Evolutionary conservation across 2,329 filamentous ascomycete genomes (phyloP).

Genomic region (Boeremia lycopersici): DNA sequence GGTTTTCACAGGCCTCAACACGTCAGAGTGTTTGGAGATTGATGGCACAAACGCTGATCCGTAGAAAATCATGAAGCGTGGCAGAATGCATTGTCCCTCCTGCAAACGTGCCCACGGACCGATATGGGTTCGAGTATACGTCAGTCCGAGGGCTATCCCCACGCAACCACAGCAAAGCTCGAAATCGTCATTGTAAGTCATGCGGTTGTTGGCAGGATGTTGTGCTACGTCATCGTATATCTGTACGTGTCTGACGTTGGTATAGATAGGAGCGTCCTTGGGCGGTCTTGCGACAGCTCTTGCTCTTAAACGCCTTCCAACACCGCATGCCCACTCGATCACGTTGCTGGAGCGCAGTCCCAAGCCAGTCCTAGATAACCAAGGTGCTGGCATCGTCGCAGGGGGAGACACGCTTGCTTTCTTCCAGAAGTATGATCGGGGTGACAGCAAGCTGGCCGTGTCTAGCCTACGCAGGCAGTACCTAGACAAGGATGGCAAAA

Average conservation of each 20-base stretch:
- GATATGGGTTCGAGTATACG: conserved; percentile 12
- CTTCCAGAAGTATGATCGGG: conserved; percentile 38
- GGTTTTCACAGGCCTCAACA: not conserved
- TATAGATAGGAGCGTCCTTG: conserved; percentile 39
- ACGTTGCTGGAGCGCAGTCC: conserved; percentile 43
- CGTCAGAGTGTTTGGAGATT: not conserved
- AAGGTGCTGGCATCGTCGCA: conserved; percentile 43
- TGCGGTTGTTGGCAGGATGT: not conserved
- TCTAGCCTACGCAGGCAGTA: conserved; percentile 36
- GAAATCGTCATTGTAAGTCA: conserved; percentile 34
- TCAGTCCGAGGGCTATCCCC: conserved; percentile 19
- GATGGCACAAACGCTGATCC: conserved; percentile 7
- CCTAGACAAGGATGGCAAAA: conserved; percentile 33
- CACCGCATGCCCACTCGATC: conserved; percentile 30
- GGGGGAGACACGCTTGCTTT: conserved; percentile 37
- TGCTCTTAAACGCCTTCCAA: conserved; percentile 34
- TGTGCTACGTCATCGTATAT: conserved; percentile 2
- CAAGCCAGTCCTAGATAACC: conserved; percentile 37
- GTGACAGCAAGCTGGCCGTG: conserved; percentile 31
- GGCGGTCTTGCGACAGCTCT: conserved; percentile 36
- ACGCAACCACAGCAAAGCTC: conserved; percentile 24
- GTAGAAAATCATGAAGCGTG: conserved; percentile 2
- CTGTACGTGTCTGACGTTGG: conserved; percentile 3
- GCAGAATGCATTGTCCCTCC: not conserved
- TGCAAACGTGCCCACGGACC: conserved; percentile 13